These are phyloP conservation scores for Hypoxylon sp. DNA, from an alignment of 2,329 filamentous ascomycete genomes.

Conservation along the genomic window DNA sequence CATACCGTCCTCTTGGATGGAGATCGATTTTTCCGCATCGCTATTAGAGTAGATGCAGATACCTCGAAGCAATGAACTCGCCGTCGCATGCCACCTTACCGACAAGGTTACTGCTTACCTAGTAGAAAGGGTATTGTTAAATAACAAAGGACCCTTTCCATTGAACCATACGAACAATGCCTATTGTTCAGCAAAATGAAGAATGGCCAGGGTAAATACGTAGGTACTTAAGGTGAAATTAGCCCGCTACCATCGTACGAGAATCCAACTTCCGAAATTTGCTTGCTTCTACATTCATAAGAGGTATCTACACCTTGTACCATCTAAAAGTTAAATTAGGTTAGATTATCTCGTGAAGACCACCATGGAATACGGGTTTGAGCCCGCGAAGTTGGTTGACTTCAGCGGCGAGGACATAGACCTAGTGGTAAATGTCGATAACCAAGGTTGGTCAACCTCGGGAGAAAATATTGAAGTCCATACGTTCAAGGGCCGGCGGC, in stretches of 20 bases:
- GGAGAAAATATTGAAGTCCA: constrained; percentile 6
- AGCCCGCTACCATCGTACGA: neutral
- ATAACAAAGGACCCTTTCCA: neutral
- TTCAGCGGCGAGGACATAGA: constrained; percentile 4
- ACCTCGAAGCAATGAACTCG: too few species aligned
- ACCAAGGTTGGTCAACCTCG: constrained; percentile 28
- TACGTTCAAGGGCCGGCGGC: constrained; percentile 18
- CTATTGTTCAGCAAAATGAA: neutral
- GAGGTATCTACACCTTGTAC: neutral
- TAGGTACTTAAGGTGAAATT: neutral
- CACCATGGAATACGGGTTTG: neutral
- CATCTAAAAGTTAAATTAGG: neutral
- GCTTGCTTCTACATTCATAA: neutral
- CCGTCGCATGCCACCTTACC: too few species aligned
- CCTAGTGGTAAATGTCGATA: constrained; percentile 9
- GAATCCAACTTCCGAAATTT: neutral
- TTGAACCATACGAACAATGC: neutral
- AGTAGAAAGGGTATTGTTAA: neutral
- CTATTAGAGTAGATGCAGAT: too few species aligned
- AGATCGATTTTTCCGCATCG: too few species aligned
- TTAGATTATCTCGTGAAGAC: neutral
- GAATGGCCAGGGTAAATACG: neutral
- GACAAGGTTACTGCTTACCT: too few species aligned
- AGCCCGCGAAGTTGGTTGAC: neutral
- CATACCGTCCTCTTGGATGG: too few species aligned